A percentile compares a stretch with the other conserved stretches of the same genome.
Evolutionary conservation across 2,329 filamentous ascomycete species (phyloP).

Genomic region (Botrytis paeoniae): DNA sequence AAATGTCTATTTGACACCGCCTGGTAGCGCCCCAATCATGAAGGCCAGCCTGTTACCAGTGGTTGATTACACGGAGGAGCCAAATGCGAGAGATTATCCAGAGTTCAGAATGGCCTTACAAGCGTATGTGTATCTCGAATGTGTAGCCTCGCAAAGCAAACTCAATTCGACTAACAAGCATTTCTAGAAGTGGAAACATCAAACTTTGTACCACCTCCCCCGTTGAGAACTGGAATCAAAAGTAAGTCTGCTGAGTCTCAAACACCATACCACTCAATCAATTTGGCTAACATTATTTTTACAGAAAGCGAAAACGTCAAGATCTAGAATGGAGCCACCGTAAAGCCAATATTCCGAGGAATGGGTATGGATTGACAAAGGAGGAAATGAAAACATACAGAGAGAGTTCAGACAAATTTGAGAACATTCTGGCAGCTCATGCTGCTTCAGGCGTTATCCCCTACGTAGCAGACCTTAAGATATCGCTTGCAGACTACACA

Average conservation of each 20-base stretch:
- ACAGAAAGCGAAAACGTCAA: not conserved
- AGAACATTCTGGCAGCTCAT: not conserved
- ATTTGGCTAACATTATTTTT: not conserved
- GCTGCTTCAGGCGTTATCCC: not conserved
- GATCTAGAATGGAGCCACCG: not conserved
- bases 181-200: not conserved
- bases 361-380: not conserved
- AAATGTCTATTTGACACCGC: not conserved
- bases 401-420: not conserved
- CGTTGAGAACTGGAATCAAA: not conserved
- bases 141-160: not conserved
- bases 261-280: not conserved
- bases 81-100: not conserved
- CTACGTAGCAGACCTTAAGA: not conserved
- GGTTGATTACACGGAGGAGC: not conserved
- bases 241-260: not conserved
- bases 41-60: too few relatives aligned
- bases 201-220: accelerated
- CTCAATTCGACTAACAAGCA: not conserved
- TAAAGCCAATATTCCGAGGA: not conserved
- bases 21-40: not conserved
- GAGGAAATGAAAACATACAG: not conserved
- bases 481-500: not conserved
- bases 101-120: accelerated
- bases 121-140: not conserved